These are phyloP conservation scores for Backusella parvicylindrica DNA, from an alignment of 192 early-diverging fungal species.

Conservation along the genomic window DNA sequence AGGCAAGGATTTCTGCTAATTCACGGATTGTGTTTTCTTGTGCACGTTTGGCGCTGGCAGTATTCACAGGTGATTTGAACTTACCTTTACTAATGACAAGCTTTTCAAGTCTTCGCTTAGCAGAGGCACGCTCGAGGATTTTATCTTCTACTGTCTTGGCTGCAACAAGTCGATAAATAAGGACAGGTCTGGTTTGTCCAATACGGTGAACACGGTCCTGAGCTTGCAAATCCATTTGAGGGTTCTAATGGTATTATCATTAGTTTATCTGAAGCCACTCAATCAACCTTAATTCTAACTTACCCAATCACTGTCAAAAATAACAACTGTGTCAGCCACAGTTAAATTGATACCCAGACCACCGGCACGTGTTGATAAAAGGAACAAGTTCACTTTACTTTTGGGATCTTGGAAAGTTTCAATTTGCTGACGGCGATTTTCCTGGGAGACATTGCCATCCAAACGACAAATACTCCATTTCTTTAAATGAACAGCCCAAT, in stretches of 20 bases:
- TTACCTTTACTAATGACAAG: constrained; percentile 89
- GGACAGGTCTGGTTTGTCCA: constrained; percentile 88
- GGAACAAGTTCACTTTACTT: constrained; percentile 66
- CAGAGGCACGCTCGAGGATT: constrained; percentile 76
- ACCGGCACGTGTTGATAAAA: constrained; percentile 93
- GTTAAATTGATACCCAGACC: constrained; percentile 98
- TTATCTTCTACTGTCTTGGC: constrained; percentile 81
- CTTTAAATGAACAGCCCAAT: constrained; percentile 78
- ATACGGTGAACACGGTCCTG: constrained; percentile 96
- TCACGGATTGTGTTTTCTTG: constrained; percentile 57
- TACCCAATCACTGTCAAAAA: constrained; percentile 95
- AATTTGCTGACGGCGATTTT: constrained; percentile 76
- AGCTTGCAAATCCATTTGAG: constrained; percentile 97
- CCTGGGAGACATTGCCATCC: constrained; percentile 82
- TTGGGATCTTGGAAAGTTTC: constrained; percentile 69
- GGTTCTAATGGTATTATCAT: constrained; percentile 70
- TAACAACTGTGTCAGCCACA: constrained; percentile 92
- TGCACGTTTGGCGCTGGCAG: constrained; percentile 11
- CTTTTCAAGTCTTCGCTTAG: constrained; percentile 88
- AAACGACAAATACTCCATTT: constrained; percentile 83
- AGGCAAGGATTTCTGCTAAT: constrained; percentile 67
- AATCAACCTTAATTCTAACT: too few relatives aligned
- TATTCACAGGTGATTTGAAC: constrained; percentile 57
- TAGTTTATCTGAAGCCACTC: background rate
- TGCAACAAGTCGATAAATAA: constrained; percentile 87